phyloP scores from a whole-genome alignment of 2,329 filamentous ascomycete genomes.

The Fusarium austroafricanum region DNA sequence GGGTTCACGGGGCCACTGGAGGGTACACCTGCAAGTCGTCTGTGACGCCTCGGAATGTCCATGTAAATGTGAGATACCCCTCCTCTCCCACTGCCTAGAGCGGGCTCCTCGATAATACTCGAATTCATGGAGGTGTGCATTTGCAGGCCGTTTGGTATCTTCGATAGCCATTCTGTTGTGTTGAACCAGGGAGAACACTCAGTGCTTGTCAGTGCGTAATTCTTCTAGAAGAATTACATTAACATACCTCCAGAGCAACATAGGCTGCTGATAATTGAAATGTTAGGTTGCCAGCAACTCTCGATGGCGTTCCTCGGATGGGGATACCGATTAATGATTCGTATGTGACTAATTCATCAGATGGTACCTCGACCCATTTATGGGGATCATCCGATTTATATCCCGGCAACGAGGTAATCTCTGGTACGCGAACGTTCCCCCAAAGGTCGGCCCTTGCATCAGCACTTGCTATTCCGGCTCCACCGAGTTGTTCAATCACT shows the following conservation, averaged over 20 bases:
- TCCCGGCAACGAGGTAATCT: background rate
- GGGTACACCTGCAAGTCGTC: too few species aligned
- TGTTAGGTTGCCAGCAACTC: slow-evolving; percentile 2
- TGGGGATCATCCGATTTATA: background rate
- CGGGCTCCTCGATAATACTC: background rate
- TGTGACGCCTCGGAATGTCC: background rate
- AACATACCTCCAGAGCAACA: background rate
- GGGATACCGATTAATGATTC: slow-evolving; percentile 2
- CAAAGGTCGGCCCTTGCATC: background rate
- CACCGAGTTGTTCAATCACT: background rate
- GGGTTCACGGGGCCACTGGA: too few species aligned
- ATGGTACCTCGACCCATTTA: background rate
- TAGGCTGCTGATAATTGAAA: background rate
- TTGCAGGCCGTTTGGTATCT: background rate
- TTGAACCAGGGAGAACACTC: background rate
- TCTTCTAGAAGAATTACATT: background rate
- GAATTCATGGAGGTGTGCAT: background rate
- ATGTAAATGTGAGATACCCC: background rate
- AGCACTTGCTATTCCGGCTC: background rate
- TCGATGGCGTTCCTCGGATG: background rate
- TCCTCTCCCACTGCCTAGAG: background rate
- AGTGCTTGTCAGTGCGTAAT: background rate
- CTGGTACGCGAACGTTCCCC: slow-evolving; percentile 3
- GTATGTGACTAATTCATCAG: background rate
- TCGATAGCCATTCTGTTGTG: background rate